Conservation (phyloP, 306 rosid species). For the Corylus avellana region DNA sequence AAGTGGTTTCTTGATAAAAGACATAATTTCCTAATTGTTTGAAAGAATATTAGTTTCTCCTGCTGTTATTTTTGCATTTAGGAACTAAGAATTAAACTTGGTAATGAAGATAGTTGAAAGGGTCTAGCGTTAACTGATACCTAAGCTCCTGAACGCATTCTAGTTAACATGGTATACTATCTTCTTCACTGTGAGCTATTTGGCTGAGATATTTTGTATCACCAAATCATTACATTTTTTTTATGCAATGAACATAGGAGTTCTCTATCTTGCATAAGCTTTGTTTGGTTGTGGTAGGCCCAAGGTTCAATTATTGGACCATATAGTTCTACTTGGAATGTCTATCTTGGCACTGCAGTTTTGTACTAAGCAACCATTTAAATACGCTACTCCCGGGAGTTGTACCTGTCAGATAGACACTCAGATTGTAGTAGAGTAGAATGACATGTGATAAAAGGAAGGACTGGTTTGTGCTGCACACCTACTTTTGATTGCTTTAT, state of each 20-base stretch:
- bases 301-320: background rate
- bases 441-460: background rate
- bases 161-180: background rate
- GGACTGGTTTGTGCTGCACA: background rate
- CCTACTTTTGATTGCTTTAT: background rate
- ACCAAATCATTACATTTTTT: background rate
- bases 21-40: constrained; percentile 4
- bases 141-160: background rate
- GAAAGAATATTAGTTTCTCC: background rate
- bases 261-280: background rate
- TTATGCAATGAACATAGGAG: background rate
- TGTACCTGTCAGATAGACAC: background rate
- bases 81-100: background rate
- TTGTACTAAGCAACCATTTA: background rate
- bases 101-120: background rate
- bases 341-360: background rate
- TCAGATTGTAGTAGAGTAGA: background rate
- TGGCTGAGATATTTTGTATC: constrained; percentile 4
- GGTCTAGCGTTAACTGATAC: background rate
- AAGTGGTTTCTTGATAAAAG: constrained; percentile 10
- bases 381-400: background rate
- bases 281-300: background rate
- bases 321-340: background rate
- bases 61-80: background rate
- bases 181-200: background rate